Base-by-base conservation (phyloP, 257 asterid species). In the Voacanga thouarsii region DNA sequence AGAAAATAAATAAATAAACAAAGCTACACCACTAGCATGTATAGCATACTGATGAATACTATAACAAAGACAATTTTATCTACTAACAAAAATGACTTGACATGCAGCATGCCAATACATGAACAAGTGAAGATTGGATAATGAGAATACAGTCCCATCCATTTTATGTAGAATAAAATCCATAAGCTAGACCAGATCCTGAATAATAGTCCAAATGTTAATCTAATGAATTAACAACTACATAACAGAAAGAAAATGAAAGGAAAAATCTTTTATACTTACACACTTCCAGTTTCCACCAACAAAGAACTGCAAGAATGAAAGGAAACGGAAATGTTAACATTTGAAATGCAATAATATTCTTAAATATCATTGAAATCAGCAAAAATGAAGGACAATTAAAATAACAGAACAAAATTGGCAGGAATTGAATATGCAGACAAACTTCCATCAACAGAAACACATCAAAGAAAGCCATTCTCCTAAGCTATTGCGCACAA, bases 201-300 rank as follows among this genome's bases (percentile, higher is more conserved):
- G 23, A n/a, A 41, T 9, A 53, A 66, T 33, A 8, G 1, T 1
- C 30, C 0, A 4, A 43, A 65, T 16, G 49, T 66, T 16, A 37
- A 41, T 19, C 73, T 21, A 44, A 4, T 41, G 18, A 12, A 68
- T 7, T 7, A 67, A 12, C 6, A 68, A 8, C 53, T 16, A 41
- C 51, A 21, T 68, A 41, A 68, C 1, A 41, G 28, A 68, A 68
- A 12, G 53, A 6, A 71, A 60, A 39, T 39, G 68, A 0, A 16
- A 8, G 33, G 23, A 10, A 47, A 51, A 11, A 15, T 16, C 5
- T 30, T 15, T 37, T 4, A 53, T 85, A 92, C 99, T 96, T 90
- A 93, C 99, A 84, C 99, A 96, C 81, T 96, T 96, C 98, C 99
- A 96, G 79, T 96, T 96, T 76, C 99, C 99, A 77, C 99, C 99